Evolutionary conservation across 2,329 filamentous ascomycete genomes (phyloP), one percentile per base, ranked within the genome.

Genomic region (Coniochaeta sp.): DNA sequence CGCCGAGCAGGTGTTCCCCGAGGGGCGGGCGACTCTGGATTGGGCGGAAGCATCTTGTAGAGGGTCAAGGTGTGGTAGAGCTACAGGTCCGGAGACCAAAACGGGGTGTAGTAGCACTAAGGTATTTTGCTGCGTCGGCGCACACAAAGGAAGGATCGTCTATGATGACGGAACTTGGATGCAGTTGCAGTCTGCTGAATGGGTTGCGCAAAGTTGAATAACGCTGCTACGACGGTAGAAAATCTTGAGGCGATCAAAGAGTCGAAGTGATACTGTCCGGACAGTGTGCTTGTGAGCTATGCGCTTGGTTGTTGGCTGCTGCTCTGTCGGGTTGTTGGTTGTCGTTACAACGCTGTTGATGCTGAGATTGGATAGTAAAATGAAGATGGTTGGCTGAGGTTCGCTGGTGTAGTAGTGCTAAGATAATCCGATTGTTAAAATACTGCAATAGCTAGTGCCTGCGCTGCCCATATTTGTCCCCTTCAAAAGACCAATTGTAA

Each of bases 1-100:
- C 74, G 68, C 58, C 72, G 61, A 55, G 63, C 68, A 38, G 71
- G 68, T 49, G 70, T 69, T 50, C 65, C 67, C 60, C 66, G 58
- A 59, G 46, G 59, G 59, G 57, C 58, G 61, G 33, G 49, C 50
- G 50, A 42, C 20, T 52, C 52, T 30, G 54, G 57, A 14, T 51
- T 38, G 53, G 58, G 60, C 52, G 63, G 63, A 56, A 68, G 61
- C 70, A 72, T 72, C 42, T 30, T 65, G 53, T 53, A 35, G 53
- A 51, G 12, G 33, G 5, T 8, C 6, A 26, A 13, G 26, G 38
- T n/a, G 46, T 14, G 38, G 12, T 3, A 40, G 6, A 40, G 35
- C 35, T 22, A 24, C 12, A 5, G 16, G 18, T 40, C 18, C 9
- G 24, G 35, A 12, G 18, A 40, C 35, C 16, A 40, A 38, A 30